Evolutionary conservation across 495 filamentous ascomycete genomes (phyloP).

Genomic region (Apodospora peruviana): DNA sequence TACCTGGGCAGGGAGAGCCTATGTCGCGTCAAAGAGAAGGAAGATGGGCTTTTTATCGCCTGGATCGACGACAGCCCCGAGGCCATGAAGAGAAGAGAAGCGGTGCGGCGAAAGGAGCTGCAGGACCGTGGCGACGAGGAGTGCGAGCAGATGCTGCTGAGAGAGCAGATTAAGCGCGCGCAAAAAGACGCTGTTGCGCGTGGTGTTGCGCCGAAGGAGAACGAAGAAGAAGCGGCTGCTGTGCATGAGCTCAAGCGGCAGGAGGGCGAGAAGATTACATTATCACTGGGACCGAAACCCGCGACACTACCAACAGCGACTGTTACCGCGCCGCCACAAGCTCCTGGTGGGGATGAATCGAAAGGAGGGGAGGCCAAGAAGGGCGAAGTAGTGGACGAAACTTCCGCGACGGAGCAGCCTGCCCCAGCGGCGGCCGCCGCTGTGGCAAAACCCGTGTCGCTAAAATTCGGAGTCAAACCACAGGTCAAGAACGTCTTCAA

Average conservation of each 20-base stretch:
- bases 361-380: background rate
- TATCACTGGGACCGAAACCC: conserved; percentile 57
- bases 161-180: conserved; percentile 76
- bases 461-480: conserved; percentile 54
- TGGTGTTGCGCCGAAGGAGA: conserved; percentile 44
- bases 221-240: conserved; percentile 83
- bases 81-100: conserved; percentile 71
- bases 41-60: conserved; percentile 77
- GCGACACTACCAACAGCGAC: conserved; percentile 12
- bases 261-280: conserved; percentile 78
- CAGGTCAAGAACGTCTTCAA: conserved; percentile 84
- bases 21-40: conserved; percentile 80
- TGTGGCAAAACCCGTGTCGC: conserved; percentile 33
- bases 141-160: conserved; percentile 71
- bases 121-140: conserved; percentile 88
- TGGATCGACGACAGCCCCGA: conserved; percentile 92
- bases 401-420: background rate
- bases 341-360: background rate
- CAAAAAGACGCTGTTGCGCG: conserved; percentile 45
- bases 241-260: conserved; percentile 56
- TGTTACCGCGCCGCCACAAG: background rate
- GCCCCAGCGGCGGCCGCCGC: background rate
- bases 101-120: conserved; percentile 73
- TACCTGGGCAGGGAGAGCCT: conserved; percentile 77
- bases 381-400: background rate